Percentiles rank a stretch among this genome's conserved stretches.
phyloP scores from a whole-genome alignment of 2,329 filamentous ascomycete genomes.

The Pseudogymnoascus sp. region DNA sequence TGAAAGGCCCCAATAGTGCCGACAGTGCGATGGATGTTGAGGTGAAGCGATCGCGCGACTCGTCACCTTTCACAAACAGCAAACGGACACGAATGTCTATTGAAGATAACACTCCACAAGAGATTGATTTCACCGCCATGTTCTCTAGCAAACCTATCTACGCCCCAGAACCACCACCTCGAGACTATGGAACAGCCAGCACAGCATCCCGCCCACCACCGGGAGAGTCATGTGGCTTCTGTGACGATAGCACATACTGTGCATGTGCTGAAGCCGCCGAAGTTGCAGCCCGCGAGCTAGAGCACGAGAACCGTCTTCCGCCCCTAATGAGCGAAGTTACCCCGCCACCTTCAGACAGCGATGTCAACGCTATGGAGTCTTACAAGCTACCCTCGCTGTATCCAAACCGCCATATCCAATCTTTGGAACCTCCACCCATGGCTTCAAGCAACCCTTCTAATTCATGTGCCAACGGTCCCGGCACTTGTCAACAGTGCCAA shows the following conservation, averaged over 20 bases:
- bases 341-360: constrained; percentile 33
- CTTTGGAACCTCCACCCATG: constrained; percentile 19
- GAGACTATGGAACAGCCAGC: constrained; percentile 16
- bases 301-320: constrained; percentile 29
- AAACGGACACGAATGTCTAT: constrained; percentile 48
- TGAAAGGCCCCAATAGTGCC: constrained; percentile 22
- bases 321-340: constrained; percentile 37
- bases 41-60: constrained; percentile 20
- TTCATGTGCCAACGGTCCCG: constrained; percentile 51
- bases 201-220: constrained; percentile 33
- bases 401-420: constrained; percentile 22
- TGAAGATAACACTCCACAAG: constrained; percentile 39
- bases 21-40: constrained; percentile 15
- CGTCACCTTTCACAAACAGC: constrained; percentile 22
- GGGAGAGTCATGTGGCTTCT: constrained; percentile 72
- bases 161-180: constrained; percentile 17
- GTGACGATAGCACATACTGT: constrained; percentile 72
- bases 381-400: constrained; percentile 48
- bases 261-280: constrained; percentile 60
- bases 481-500: constrained; percentile 70
- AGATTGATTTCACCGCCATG: constrained; percentile 66
- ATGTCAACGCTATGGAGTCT: constrained; percentile 42
- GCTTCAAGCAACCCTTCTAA: constrained; percentile 29
- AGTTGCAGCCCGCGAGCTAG: constrained; percentile 26
- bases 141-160: constrained; percentile 40